Conservation (phyloP, 371 early-diverging fungal genomes). For the Lichtheimia hyalospora region DNA sequence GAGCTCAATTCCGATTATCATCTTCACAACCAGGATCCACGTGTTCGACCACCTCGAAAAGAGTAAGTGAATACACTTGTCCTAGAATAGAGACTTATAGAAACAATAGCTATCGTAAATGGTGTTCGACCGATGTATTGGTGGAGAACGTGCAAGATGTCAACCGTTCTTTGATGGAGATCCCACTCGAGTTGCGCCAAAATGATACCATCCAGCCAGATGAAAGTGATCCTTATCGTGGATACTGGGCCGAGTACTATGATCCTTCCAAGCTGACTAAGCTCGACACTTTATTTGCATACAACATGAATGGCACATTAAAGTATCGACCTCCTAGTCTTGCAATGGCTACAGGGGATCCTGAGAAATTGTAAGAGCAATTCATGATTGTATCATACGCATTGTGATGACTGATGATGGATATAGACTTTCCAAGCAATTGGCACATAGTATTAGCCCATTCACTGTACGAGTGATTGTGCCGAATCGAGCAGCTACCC, state of each 20-base stretch:
- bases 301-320: conserved; percentile 83
- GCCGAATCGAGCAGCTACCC: neutral
- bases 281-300: conserved; percentile 74
- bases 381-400: neutral
- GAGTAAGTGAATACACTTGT: conserved; percentile 26
- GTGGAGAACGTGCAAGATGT: conserved; percentile 24
- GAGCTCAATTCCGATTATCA: conserved; percentile 81
- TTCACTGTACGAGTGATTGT: conserved; percentile 41
- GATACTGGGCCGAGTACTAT: conserved; percentile 83
- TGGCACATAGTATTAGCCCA: conserved; percentile 48
- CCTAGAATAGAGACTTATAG: no score
- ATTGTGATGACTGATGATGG: neutral
- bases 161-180: conserved; percentile 20
- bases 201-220: conserved; percentile 27
- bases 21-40: conserved; percentile 71
- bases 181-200: conserved; percentile 27
- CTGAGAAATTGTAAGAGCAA: conserved; percentile 21
- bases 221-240: conserved; percentile 42
- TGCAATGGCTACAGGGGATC: conserved; percentile 16
- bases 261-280: conserved; percentile 72
- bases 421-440: conserved; percentile 28
- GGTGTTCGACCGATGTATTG: conserved; percentile 57
- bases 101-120: conserved; percentile 55
- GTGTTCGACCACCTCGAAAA: conserved; percentile 49
- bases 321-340: conserved; percentile 54